Base-by-base conservation (phyloP, 139 green algal species). In the Chlorella ohadii region DNA sequence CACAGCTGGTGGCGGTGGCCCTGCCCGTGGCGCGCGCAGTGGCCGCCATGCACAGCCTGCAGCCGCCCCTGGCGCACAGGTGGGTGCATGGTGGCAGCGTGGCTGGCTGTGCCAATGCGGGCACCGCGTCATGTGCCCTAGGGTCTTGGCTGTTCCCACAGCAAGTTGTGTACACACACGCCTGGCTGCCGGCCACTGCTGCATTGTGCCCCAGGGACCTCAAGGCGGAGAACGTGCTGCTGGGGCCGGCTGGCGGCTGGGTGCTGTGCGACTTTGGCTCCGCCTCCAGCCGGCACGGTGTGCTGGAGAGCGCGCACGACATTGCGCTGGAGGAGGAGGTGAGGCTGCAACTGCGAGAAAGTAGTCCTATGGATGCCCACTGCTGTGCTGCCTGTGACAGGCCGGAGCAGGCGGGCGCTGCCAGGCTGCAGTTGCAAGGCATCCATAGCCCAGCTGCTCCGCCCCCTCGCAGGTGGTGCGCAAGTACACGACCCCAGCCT, bases 261-360 rank as follows among this genome's bases (percentile, higher is more conserved):
- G 93, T 98, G 79, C 88, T 99, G 64, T 98, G 95, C 83, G 97
- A 99, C 87, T 99, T 98, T 88, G 97, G 97, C 68, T 96, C 89
- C 84, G 83, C 87, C n/a, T 95, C 91, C 28, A 84, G 72, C 28
- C 78, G 63, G 63, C 63, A 75, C 39, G 78, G 78, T 41, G 78
- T 83, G 39, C 61, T 83, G 78, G 63, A 74, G n/a, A 61, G 23
- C 34, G 22, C 84, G 23, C 87, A 81, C 13, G 94, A 96, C 34
- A 94, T 96, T 7, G 91, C 91, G 19, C 76, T 78, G 31, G 93
- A 96, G 85, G 95, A 99, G 90, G 95, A 98, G 12, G 83, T 89
- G 64, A 99, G 93, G 89, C 44, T 51, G 44, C 44, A 9, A 9
- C 7, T 51, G n/a, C n/a, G n/a, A n/a, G n/a, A n/a, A n/a, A n/a